Base-by-base conservation (phyloP, 495 filamentous ascomycete species). In the Aspergillus ellipticus region DNA sequence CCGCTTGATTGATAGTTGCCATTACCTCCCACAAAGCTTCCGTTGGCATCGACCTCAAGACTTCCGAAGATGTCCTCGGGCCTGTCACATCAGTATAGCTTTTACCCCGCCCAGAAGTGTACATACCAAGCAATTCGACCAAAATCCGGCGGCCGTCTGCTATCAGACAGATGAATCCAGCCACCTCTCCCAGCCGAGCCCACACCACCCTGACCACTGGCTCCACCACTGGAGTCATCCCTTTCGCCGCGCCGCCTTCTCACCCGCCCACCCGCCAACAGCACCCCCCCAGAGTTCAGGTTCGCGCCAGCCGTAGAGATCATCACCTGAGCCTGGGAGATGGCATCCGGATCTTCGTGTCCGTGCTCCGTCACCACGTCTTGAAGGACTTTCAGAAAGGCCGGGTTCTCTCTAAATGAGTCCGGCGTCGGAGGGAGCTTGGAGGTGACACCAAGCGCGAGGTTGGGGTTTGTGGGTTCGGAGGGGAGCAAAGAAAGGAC, bases 61-160 rank as follows among this genome's bases (percentile, higher is more conserved):
- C 92, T 96, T 29, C 93, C 93, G 63, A 97, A 86, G 54, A 97
- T 97, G 74, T 97, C 90, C 70, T 96, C 92, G 0, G 84, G 83
- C 78, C 81, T 77, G 33, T 17, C 13, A 16, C 7, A 35, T 53
- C 43, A 51, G 16, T 42, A 15, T 19, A 29, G 6, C 10, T 13
- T 2, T 3, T 8, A 2, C 17, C 17, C 6, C n/a, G 21, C 8
- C 11, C 19, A 10, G 29, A 20, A 11, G 20, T 11, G 37, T 60
- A 49, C 58, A 33, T 60, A 77, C 81, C 88, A 89, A 43, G 93
- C 89, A 63, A 96, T 96, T 49, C 94, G 71, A 0, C 94, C 94
- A 75, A 82, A 98, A 59, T 96, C 92, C 7, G 92, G 92, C 16
- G 91, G 89, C 50, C 88, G 86, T 56, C 94, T 76, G 61, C 66